These are phyloP conservation scores for Boletus tomentosulus DNA, from an alignment of 768 basidiomycete genomes.

Conservation along the genomic window DNA sequence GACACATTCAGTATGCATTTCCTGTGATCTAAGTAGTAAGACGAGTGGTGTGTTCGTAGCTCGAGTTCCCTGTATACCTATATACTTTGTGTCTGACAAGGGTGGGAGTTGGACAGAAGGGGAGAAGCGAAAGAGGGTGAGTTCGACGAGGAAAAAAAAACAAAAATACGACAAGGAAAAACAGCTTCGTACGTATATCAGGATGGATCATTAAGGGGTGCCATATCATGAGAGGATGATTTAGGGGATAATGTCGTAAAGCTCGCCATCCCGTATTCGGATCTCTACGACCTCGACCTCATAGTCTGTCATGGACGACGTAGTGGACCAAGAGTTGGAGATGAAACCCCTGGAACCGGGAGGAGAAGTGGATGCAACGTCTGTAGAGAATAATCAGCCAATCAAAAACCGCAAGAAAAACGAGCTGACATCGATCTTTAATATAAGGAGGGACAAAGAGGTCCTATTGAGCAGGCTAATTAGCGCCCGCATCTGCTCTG, in stretches of 20 bases:
- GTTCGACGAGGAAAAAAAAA: slow-evolving; percentile 1
- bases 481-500: background rate
- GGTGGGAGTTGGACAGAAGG: too few species aligned
- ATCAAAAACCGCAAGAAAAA: slow-evolving; percentile 17
- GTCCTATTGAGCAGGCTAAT: slow-evolving; percentile 46
- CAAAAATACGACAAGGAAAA: background rate
- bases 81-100: background rate
- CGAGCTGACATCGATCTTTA: slow-evolving; percentile 79
- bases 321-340: slow-evolving; percentile 63
- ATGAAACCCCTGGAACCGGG: slow-evolving; percentile 64
- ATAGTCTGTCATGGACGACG: slow-evolving; percentile 66
- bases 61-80: slow-evolving; percentile 2
- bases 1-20: background rate
- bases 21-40: background rate
- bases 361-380: slow-evolving; percentile 80
- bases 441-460: slow-evolving; percentile 86
- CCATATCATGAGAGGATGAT: background rate
- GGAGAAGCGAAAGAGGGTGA: slow-evolving; percentile 6
- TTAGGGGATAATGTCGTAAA: slow-evolving; percentile 70
- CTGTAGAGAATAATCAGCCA: slow-evolving; percentile 33
- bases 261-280: slow-evolving; percentile 73
- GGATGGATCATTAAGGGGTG: slow-evolving; percentile 8
- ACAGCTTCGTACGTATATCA: slow-evolving; percentile 6
- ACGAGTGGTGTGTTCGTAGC: background rate
- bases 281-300: slow-evolving; percentile 89